Percentiles rank a stretch among this genome's conserved stretches.
phyloP scores from a whole-genome alignment of 805 yeast species.

The Saccharomycopsis schoenii region DNA sequence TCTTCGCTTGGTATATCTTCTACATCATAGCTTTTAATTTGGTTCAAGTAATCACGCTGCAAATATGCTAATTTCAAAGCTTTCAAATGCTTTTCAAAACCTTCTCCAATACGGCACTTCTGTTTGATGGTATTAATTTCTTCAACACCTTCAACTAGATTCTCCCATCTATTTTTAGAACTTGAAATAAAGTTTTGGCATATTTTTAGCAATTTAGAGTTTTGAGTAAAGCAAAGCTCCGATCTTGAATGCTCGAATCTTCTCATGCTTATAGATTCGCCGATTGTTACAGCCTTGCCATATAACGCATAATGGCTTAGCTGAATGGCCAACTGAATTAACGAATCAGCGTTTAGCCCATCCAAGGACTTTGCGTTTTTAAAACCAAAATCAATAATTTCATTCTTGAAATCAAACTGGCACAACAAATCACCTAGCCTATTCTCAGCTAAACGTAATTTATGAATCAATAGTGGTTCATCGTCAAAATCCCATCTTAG shows the following conservation, averaged over 20 bases:
- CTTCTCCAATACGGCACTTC: slow-evolving; percentile 34
- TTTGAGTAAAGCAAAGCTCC: slow-evolving; percentile 58
- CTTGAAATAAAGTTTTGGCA: slow-evolving; percentile 60
- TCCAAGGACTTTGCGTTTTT: slow-evolving; percentile 63
- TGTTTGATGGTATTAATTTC: slow-evolving; percentile 8
- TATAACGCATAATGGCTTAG: slow-evolving; percentile 85
- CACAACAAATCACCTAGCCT: slow-evolving; percentile 75
- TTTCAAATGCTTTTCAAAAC: slow-evolving; percentile 65
- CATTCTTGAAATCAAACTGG: slow-evolving; percentile 59
- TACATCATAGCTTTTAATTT: slow-evolving; percentile 32
- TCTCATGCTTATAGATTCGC: slow-evolving; percentile 82
- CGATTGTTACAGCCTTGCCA: slow-evolving; percentile 80
- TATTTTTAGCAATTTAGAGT: slow-evolving; percentile 36
- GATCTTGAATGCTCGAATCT: slow-evolving; percentile 60
- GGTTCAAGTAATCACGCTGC: slow-evolving; percentile 37
- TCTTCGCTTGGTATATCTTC: slow-evolving; percentile 25
- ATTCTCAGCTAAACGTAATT: slow-evolving; percentile 76
- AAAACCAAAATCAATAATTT: slow-evolving; percentile 63
- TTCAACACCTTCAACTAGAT: slow-evolving; percentile 23
- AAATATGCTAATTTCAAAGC: slow-evolving; percentile 50
- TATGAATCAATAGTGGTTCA: slow-evolving; percentile 4
- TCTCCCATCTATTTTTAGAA: slow-evolving; percentile 36
- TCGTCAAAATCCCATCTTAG: slow-evolving; percentile 15
- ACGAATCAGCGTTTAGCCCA: slow-evolving; percentile 83
- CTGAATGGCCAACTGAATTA: slow-evolving; percentile 83